These are phyloP conservation scores for Hygrophila difformis DNA, from an alignment of 257 asterid species.

Conservation along the genomic window DNA sequence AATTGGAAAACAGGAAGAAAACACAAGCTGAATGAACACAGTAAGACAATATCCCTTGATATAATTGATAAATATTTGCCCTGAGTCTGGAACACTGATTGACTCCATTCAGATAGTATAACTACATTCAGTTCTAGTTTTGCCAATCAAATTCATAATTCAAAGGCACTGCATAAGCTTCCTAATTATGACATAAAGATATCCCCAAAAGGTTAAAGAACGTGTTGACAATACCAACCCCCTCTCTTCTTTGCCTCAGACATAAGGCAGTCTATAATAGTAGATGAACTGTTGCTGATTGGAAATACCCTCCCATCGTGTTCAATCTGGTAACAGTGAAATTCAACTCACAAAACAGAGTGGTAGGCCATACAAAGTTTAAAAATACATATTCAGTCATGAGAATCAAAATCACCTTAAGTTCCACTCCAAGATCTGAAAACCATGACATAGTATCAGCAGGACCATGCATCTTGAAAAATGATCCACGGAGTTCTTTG, in stretches of 20 bases:
- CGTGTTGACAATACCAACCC: slow-evolving; percentile 39
- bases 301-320: slow-evolving; percentile 94
- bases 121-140: slow-evolving; percentile 1
- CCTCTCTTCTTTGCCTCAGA: slow-evolving; percentile 79
- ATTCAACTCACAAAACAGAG: slow-evolving; percentile 9
- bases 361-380: slow-evolving; percentile 2
- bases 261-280: slow-evolving; percentile 73
- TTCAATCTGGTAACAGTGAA: slow-evolving; percentile 55
- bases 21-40: slow-evolving; percentile 6
- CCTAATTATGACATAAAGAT: background rate
- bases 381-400: slow-evolving; percentile 8
- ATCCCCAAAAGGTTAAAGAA: slow-evolving; percentile 5
- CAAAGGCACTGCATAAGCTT: slow-evolving; percentile 4
- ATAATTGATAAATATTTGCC: background rate
- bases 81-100: background rate
- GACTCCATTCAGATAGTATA: slow-evolving; percentile 1
- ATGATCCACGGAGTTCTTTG: slow-evolving; percentile 87
- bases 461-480: slow-evolving; percentile 76
- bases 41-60: background rate
- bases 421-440: slow-evolving; percentile 64
- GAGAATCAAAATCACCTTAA: slow-evolving; percentile 41
- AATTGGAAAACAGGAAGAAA: background rate
- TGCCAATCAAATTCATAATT: background rate
- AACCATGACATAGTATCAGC: slow-evolving; percentile 92
- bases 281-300: slow-evolving; percentile 69